A percentile compares a stretch with the other conserved stretches of the same genome.
Evolutionary conservation across 2,329 filamentous ascomycete species (phyloP).

Genomic region (Botrytis galanthina): DNA sequence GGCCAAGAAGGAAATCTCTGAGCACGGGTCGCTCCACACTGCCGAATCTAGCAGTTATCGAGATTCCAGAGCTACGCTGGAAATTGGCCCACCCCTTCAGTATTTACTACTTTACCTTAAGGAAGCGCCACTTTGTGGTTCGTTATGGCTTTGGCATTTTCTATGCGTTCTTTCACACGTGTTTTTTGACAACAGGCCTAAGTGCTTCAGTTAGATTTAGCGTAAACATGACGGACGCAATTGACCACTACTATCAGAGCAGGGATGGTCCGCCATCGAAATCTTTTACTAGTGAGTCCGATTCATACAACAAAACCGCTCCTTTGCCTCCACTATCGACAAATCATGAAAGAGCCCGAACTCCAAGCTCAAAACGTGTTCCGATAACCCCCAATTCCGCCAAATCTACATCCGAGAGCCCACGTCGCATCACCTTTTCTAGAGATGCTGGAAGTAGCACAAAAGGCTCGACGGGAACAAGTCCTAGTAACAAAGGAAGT

Average conservation of each 20-base stretch:
- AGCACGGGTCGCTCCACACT: background rate
- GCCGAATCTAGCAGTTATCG: background rate
- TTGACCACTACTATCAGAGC: background rate
- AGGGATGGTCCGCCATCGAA: background rate
- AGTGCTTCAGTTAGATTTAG: background rate
- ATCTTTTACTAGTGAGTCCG: background rate
- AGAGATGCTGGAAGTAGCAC: constrained; percentile 10
- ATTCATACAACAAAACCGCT: constrained; percentile 4
- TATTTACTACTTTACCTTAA: background rate
- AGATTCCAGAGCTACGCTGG: background rate
- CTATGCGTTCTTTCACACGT: background rate
- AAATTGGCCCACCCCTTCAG: background rate
- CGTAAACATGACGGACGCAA: constrained; percentile 1
- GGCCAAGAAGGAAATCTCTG: background rate
- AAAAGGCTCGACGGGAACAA: background rate
- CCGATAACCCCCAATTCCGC: background rate
- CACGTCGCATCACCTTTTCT: background rate
- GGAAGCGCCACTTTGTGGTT: background rate
- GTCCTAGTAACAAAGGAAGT: constrained; percentile 9
- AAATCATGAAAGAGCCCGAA: background rate
- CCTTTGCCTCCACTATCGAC: background rate
- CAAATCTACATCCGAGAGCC: background rate
- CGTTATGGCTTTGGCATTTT: background rate
- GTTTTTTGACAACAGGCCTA: background rate
- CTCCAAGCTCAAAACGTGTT: background rate